Evolutionary conservation across 768 basidiomycete species (phyloP).

Genomic region (Lactifluus piperatus): DNA sequence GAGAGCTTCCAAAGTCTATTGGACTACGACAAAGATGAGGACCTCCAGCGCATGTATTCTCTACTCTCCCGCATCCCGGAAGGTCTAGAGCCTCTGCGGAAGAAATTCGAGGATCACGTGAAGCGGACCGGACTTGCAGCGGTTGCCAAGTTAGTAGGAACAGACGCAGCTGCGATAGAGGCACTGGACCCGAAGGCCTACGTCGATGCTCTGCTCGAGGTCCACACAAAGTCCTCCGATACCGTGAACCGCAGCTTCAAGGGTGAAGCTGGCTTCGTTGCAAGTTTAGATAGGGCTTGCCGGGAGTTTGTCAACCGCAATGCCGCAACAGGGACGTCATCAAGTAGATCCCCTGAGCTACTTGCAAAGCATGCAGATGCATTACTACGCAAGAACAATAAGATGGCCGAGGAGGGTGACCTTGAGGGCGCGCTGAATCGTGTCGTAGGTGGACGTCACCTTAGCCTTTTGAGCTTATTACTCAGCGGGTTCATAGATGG

Average conservation of each 20-base stretch:
- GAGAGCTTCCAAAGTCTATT: constrained; percentile 85
- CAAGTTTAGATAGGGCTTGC: constrained; percentile 90
- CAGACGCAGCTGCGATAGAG: constrained; percentile 46
- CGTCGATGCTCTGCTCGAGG: constrained; percentile 84
- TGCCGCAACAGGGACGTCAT: constrained; percentile 75
- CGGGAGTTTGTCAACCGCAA: constrained; percentile 94
- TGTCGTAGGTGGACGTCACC: constrained; percentile 48
- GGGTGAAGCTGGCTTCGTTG: constrained; percentile 90
- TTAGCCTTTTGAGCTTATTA: neutral
- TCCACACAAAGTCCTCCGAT: constrained; percentile 86
- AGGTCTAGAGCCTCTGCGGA: constrained; percentile 83
- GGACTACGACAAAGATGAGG: constrained; percentile 91
- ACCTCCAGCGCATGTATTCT: constrained; percentile 90
- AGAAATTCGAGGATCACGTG: constrained; percentile 92
- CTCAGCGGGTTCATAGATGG: constrained; percentile 53
- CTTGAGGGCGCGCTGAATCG: constrained; percentile 85
- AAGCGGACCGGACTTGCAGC: constrained; percentile 81
- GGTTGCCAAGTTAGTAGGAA: constrained; percentile 59
- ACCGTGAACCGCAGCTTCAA: constrained; percentile 84
- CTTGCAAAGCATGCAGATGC: constrained; percentile 89
- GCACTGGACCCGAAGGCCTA: constrained; percentile 87
- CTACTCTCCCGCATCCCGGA: constrained; percentile 85
- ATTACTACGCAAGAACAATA: constrained; percentile 88
- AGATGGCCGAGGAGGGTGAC: constrained; percentile 86
- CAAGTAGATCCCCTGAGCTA: constrained; percentile 83